Percentiles rank a stretch among this genome's conserved stretches.
These are phyloP conservation scores for Boletus sensibilis DNA, from an alignment of 768 basidiomycete species.

Conservation along the genomic window DNA sequence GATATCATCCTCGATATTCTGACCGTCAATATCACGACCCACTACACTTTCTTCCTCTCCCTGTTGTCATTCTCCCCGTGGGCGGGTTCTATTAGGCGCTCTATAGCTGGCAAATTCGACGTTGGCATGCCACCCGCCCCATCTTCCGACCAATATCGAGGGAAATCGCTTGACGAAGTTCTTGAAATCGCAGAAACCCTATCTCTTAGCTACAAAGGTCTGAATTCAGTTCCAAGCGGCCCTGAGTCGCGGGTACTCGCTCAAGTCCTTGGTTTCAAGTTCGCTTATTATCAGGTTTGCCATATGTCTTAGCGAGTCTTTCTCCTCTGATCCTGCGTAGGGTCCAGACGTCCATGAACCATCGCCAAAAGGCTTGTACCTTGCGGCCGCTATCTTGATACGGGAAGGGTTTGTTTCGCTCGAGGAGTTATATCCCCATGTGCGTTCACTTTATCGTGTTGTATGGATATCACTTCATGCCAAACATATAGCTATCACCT, in stretches of 20 bases:
- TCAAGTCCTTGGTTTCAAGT: conserved; percentile 98
- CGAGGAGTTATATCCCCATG: conserved; percentile 92
- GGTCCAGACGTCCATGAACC: conserved; percentile 56
- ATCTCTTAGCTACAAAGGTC: conserved; percentile 3
- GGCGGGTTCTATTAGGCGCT: conserved; percentile 51
- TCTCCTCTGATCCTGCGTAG: conserved; percentile 35
- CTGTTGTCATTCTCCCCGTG: conserved; percentile 87
- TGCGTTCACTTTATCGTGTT: conserved; percentile 37
- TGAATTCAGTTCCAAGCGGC: conserved; percentile 17
- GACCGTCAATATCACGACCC: conserved; percentile 74
- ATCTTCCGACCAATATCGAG: conserved; percentile 44
- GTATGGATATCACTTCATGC: conserved; percentile 5
- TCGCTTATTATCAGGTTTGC: conserved; percentile 82
- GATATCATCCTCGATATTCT: conserved; percentile 93
- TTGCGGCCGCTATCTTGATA: conserved; percentile 84
- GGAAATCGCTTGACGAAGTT: conserved; percentile 67
- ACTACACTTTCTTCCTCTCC: conserved; percentile 87
- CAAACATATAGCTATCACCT: conserved; percentile 59
- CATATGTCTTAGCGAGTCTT: not conserved
- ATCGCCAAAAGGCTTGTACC: conserved; percentile 70
- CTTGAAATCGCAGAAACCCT: conserved; percentile 50
- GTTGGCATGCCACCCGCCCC: conserved; percentile 40
- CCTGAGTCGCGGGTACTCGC: conserved; percentile 64
- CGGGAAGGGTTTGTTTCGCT: conserved; percentile 85
- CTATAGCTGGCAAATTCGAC: conserved; percentile 25